Evolutionary conservation across 2,329 filamentous ascomycete species (phyloP).

Genomic region (Alternaria novae-zelandiae): DNA sequence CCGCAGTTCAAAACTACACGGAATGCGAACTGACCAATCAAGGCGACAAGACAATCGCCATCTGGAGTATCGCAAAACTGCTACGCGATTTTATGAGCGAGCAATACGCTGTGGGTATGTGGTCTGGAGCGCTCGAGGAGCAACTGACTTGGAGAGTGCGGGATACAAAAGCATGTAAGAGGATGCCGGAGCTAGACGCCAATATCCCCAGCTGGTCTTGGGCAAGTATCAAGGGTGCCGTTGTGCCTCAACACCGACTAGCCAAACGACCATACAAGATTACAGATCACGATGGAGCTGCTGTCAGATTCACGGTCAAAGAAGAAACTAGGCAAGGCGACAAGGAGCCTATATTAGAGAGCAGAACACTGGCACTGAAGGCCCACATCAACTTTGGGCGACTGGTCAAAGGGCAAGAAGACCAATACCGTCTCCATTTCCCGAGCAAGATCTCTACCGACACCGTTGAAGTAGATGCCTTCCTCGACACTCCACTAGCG

Average conservation of each 20-base stretch:
- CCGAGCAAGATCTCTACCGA: fast-evolving
- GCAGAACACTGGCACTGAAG: neutral
- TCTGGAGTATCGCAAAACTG: conserved; percentile 35
- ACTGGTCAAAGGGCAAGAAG: neutral
- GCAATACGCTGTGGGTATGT: conserved; percentile 31
- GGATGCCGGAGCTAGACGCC: neutral
- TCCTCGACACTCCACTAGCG: neutral
- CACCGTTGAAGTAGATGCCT: neutral
- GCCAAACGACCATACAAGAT: neutral
- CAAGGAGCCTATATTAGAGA: neutral
- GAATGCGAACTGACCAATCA: conserved; percentile 25
- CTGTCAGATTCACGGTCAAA: fast-evolving
- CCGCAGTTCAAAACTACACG: conserved; percentile 28
- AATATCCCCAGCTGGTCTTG: neutral
- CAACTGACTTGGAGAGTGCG: conserved; percentile 31
- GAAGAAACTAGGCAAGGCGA: neutral
- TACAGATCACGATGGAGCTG: neutral
- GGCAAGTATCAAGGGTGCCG: neutral
- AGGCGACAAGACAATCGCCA: conserved; percentile 26
- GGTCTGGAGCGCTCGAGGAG: conserved; percentile 26
- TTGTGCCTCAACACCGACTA: neutral
- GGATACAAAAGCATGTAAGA: neutral
- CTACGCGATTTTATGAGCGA: conserved; percentile 26
- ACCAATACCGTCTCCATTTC: neutral
- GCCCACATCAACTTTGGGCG: fast-evolving